phyloP scores from a whole-genome alignment of 2,329 filamentous ascomycete species.

The Colletotrichum horii region DNA sequence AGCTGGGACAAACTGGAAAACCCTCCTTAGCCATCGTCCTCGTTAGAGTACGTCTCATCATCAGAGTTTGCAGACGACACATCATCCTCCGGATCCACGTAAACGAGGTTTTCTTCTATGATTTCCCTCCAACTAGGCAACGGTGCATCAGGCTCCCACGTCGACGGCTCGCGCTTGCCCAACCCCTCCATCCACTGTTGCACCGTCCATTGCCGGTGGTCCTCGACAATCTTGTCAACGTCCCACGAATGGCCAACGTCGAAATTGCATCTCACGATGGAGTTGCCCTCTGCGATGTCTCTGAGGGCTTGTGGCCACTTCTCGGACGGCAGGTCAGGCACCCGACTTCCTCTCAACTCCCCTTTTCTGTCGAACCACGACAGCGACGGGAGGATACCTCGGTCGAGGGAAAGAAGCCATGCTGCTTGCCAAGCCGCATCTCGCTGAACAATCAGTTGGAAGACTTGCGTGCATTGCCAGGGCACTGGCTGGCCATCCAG shows the following conservation, averaged over 20 bases:
- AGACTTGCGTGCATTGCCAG: not conserved
- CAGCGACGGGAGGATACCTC: fast-evolving
- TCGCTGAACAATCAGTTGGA: not conserved
- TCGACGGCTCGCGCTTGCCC: fast-evolving
- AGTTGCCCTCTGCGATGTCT: not conserved
- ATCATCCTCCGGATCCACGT: not conserved
- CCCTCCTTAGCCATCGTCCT: not conserved
- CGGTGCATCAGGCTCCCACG: not conserved
- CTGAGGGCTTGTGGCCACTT: not conserved
- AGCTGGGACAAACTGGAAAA: not conserved
- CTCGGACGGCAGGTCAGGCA: not conserved
- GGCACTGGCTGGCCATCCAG: not conserved
- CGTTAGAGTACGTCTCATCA: not conserved
- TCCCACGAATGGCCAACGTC: not conserved
- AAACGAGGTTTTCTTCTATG: not conserved
- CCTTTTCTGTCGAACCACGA: not conserved
- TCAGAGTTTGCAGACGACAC: not conserved
- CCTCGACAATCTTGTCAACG: not conserved
- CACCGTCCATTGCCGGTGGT: not conserved
- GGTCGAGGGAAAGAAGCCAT: not conserved
- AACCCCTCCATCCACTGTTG: not conserved
- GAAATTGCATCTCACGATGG: not conserved
- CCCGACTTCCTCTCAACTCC: no score
- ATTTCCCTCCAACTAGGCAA: not conserved
- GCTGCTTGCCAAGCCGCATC: not conserved